A percentile compares a stretch with the other conserved stretches of the same genome.
Conservation (phyloP, 306 rosid genomes). For the Gillenia trifoliata region DNA sequence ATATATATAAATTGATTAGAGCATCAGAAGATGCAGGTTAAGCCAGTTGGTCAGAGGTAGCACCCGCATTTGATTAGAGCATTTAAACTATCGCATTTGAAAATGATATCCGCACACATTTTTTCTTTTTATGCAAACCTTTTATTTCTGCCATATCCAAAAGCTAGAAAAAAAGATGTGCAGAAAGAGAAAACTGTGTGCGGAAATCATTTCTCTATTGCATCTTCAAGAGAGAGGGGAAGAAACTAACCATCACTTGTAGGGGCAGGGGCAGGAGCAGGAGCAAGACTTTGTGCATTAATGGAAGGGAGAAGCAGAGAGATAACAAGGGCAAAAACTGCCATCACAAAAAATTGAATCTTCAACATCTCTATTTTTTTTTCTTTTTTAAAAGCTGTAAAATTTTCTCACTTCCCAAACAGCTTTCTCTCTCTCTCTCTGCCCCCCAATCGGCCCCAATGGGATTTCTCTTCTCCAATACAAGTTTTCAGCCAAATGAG, state of each 20-base stretch:
- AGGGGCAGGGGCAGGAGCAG: constrained; percentile 70
- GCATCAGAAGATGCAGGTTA: neutral
- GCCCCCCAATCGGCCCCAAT: neutral
- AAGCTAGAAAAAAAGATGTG: no score
- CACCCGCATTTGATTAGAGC: neutral
- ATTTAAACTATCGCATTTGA: no score
- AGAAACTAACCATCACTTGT: constrained; percentile 54
- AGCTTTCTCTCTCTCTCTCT: neutral
- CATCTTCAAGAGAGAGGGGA: neutral
- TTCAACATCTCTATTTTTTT: constrained; percentile 55
- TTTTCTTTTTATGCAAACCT: neutral
- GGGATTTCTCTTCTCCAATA: neutral
- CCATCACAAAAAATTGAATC: constrained; percentile 33
- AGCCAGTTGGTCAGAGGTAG: neutral
- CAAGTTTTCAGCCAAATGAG: neutral
- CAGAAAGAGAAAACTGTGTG: neutral
- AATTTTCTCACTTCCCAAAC: neutral
- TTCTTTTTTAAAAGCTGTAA: neutral
- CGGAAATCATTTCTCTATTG: neutral
- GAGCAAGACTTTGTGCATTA: constrained; percentile 50
- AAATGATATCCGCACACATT: neutral
- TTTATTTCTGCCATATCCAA: neutral
- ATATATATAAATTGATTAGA: no score
- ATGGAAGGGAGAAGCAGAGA: constrained; percentile 37
- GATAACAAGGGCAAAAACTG: constrained; percentile 34